Evolutionary conservation across 345 rosid species (phyloP).

Genomic region (Pugionium cornutum): DNA sequence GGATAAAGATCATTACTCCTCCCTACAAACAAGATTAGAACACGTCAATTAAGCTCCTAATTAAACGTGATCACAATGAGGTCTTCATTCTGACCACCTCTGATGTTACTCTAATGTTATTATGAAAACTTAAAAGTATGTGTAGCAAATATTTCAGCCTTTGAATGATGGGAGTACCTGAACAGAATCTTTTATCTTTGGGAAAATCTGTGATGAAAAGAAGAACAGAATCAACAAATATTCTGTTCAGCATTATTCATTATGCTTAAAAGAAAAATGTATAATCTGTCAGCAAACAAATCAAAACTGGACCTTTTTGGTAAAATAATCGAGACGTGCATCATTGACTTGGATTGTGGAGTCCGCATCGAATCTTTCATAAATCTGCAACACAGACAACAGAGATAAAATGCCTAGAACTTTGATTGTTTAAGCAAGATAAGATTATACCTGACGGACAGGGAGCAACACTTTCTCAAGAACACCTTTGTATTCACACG

Average conservation of each 20-base stretch:
- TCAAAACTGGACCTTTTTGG: conserved; percentile 59
- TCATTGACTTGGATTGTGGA: conserved; percentile 57
- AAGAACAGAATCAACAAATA: conserved; percentile 36
- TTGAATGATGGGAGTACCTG: conserved; percentile 53
- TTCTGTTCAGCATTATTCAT: not conserved
- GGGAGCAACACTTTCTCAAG: conserved; percentile 78
- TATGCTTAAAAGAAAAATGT: no score
- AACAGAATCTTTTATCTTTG: conserved; percentile 83
- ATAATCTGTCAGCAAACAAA: not conserved
- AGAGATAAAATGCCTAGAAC: conserved; percentile 26
- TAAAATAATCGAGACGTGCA: conserved; percentile 83
- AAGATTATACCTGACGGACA: conserved; percentile 68
- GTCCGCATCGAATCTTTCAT: conserved; percentile 70
- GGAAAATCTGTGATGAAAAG: conserved; percentile 72
- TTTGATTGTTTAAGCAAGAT: conserved; percentile 8
- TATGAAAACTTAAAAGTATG: not conserved
- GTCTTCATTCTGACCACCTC: no score
- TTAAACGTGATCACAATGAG: not conserved
- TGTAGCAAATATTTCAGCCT: conserved; percentile 21
- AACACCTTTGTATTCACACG: conserved; percentile 69
- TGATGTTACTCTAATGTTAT: no score
- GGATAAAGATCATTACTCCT: conserved; percentile 77
- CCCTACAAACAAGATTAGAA: conserved; percentile 53
- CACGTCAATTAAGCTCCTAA: conserved; percentile 23
- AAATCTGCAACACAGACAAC: conserved; percentile 55